Percentiles rank a stretch among this genome's conserved stretches.
Conservation (phyloP, 192 early-diverging fungal species). For the Pilobolus umbonatus region DNA sequence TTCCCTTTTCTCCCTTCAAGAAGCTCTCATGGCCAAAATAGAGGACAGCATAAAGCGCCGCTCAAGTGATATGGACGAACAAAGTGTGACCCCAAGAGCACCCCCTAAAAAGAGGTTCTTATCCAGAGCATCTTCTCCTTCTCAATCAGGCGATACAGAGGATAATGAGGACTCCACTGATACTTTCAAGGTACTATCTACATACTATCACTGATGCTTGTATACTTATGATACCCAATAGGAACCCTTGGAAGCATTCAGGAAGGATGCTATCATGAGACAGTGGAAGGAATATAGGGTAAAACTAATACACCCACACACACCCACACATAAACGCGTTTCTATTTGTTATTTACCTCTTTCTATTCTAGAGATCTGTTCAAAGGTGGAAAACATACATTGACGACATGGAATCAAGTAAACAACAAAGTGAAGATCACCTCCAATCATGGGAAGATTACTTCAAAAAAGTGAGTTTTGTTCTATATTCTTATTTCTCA, state of each 20-base stretch:
- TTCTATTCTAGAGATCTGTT: slow-evolving; percentile 1
- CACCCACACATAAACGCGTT: neutral
- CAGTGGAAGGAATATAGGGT: slow-evolving; percentile 18
- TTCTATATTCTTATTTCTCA: neutral
- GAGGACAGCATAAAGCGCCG: slow-evolving; percentile 23
- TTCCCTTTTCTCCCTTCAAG: neutral
- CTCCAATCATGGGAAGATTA: neutral
- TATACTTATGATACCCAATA: slow-evolving; percentile 1
- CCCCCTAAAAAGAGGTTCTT: slow-evolving; percentile 27
- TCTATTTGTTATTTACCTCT: neutral
- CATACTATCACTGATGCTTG: neutral
- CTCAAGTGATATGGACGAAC: slow-evolving; percentile 15
- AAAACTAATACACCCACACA: neutral
- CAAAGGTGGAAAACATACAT: neutral
- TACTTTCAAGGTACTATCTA: slow-evolving; percentile 21
- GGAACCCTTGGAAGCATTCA: slow-evolving; percentile 9
- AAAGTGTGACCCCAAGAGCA: slow-evolving; percentile 11
- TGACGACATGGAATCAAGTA: neutral
- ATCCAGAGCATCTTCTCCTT: slow-evolving; percentile 18
- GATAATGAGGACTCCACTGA: slow-evolving; percentile 15
- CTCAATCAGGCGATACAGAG: slow-evolving; percentile 5
- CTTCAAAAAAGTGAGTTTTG: slow-evolving; percentile 5
- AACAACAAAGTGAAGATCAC: neutral
- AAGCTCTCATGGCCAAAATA: slow-evolving; percentile 13
- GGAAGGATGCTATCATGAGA: slow-evolving; percentile 7